A percentile compares a stretch with the other conserved stretches of the same genome.
Evolutionary conservation across 139 green algal species (phyloP).

Genomic region (Haematococcus sp.): DNA sequence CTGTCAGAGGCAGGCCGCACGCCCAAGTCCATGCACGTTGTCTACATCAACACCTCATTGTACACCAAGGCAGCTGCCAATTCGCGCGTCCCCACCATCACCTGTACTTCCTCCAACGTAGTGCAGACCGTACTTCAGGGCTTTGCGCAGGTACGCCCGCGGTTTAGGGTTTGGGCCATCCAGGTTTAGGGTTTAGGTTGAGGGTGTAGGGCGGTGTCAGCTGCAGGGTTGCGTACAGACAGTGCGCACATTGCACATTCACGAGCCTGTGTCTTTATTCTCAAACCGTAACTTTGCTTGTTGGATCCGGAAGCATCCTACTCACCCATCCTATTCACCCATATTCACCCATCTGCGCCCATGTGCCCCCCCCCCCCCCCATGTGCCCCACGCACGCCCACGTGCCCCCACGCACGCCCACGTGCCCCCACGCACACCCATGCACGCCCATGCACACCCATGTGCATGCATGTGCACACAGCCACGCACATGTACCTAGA

Average conservation of each 20-base stretch:
- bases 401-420: too few species aligned
- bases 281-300: too few species aligned
- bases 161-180: too few species aligned
- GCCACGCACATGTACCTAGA: too few species aligned
- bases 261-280: too few species aligned
- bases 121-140: slow-evolving; percentile 94
- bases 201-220: not conserved
- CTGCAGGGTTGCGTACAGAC: too few species aligned
- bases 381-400: not conserved
- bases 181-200: not conserved
- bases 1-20: slow-evolving; percentile 38
- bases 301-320: too few species aligned
- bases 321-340: not conserved
- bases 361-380: not conserved
- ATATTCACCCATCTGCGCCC: not conserved
- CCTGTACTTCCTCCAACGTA: slow-evolving; percentile 98
- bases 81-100: slow-evolving; percentile 92
- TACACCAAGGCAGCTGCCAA: slow-evolving; percentile 87
- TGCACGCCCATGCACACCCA: too few species aligned
- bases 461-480: not conserved
- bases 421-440: too few species aligned
- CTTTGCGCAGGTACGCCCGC: slow-evolving; percentile 67
- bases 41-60: slow-evolving; percentile 99
- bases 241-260: too few species aligned
- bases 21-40: slow-evolving; percentile 80